Base-by-base conservation (phyloP, 2,329 filamentous ascomycete genomes). In the Colletotrichum kahawae region DNA sequence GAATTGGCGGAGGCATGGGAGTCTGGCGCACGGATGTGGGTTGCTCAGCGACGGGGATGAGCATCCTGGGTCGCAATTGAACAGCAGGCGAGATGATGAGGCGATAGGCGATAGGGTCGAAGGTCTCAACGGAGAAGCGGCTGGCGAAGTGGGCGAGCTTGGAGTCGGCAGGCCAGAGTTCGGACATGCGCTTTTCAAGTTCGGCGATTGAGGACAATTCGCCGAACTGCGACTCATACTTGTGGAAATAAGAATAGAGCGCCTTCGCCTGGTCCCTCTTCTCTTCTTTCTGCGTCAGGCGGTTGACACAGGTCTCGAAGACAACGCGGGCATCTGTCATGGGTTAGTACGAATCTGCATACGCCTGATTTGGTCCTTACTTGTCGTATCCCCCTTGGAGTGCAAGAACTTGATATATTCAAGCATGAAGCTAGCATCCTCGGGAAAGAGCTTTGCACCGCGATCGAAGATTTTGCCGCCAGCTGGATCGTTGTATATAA, bases 341-440 rank as follows among this genome's bases (percentile, higher is more conserved):
- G 70, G 16, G 74, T 81, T 62, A 83, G 79, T 59, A 62, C 8
- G 16, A 38, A 27, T 9, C 24, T 24, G 3, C 5, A 27, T n/a
- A 12, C 9, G 18, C 5, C 24, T n/a, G 29, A 18, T 24, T 18
- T 31, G 18, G 9, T 13, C 18, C 94, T 89, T 90, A 97, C 95
- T 98, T 36, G 95, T 98, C 63, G 95, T 93, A 84, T 99, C 97
- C 79, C 98, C 96, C 82, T 95, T 95, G 14, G 94, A 93, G 80
- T 98, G 94, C 75, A 99, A 87, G 84, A 98, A 97, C 86, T 98
- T 98, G 79, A 99, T 89, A 83, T 99, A 98, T 84, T 98, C 96
- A 67, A 99, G 90, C 77, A 97, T 95, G 84, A 98, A 98, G 73
- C 92, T 90, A 82, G 98, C 96, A 80, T 98, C 96, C 64, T 97